phyloP scores from a whole-genome alignment of 2,329 filamentous ascomycete genomes.

The Pseudogymnoascus sp. region DNA sequence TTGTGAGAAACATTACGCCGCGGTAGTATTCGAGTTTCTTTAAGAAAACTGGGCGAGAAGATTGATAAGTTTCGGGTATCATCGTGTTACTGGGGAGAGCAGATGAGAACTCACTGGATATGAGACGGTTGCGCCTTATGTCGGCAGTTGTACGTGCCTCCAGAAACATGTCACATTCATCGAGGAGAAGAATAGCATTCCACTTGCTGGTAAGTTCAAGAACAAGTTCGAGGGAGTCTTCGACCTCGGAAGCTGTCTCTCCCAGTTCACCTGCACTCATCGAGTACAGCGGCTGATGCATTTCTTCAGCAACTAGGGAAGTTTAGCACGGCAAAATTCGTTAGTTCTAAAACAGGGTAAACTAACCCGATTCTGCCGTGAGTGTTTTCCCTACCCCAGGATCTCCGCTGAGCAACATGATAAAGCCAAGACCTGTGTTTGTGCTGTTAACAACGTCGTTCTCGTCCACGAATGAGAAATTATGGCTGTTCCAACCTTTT shows the following conservation, averaged over 20 bases:
- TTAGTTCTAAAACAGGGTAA: slow-evolving; percentile 19
- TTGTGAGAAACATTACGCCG: slow-evolving; percentile 33
- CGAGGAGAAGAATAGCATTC: slow-evolving; percentile 63
- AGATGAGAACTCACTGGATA: slow-evolving; percentile 14
- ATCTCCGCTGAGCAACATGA: slow-evolving; percentile 33
- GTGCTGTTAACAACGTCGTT: not conserved
- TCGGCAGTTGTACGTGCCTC: slow-evolving; percentile 25
- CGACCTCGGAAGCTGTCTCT: slow-evolving; percentile 55
- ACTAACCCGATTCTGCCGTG: slow-evolving; percentile 53
- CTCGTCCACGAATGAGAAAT: not conserved
- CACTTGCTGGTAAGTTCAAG: slow-evolving; percentile 66
- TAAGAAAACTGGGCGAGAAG: slow-evolving; percentile 24
- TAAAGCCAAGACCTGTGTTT: slow-evolving; percentile 11
- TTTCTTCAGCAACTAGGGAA: slow-evolving; percentile 36
- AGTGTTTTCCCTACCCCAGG: slow-evolving; percentile 60
- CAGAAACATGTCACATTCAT: slow-evolving; percentile 60
- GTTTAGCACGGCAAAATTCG: not conserved
- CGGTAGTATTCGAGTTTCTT: slow-evolving; percentile 32
- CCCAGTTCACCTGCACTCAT: slow-evolving; percentile 61
- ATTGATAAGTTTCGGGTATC: not conserved
- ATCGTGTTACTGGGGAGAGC: not conserved
- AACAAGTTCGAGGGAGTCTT: slow-evolving; percentile 53
- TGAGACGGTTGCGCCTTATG: slow-evolving; percentile 34
- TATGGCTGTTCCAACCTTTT: slow-evolving; percentile 34
- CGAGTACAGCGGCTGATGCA: slow-evolving; percentile 40